Evolutionary conservation across 495 filamentous ascomycete species (phyloP), one percentile per base, ranked within the genome.

Genomic region (Aspergillus kassunensis): DNA sequence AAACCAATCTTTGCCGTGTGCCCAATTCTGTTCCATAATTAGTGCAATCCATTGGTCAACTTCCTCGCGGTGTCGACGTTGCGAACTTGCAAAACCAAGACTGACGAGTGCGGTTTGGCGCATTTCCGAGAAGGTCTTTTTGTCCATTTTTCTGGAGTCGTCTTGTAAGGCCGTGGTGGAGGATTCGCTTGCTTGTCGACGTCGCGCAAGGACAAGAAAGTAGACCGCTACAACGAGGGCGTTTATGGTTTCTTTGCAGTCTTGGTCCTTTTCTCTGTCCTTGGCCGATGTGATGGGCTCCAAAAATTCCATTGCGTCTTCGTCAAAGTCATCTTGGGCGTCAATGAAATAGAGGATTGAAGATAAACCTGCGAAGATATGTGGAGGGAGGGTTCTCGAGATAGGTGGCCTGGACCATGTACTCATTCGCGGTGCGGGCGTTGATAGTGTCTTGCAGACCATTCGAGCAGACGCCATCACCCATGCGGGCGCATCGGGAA

Each of bases 1-100:
- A 39, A 82, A 88, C 87, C 87, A 91, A 54, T 87, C 85, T 49
- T 80, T 71, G 49, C 63, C 67, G 29, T 82, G 73, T 30, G 82
- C 76, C 86, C 86, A 91, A 12, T 71, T 70, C 11, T 77, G 72
- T 37, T 77, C 67, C 53, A 73, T 77, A 25, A 86, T 74, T 44
- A 80, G 59, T 29, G 76, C 58, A 54, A 85, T 78, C 62, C 85
- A 85, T 6, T 67, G 60, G 48, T 86, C 79, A 10, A 89, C 74
- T 47, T 86, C 79, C 39, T 74, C 74, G 11, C 73, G 62, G 55
- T 76, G 71, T 18, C 60, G 55, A 29, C 65, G 58, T 33, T 70
- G 67, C 0, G 60, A 40, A 0, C 69, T n/a, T n/a, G n/a, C 62
- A 2, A 76, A 60, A 10, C 68, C 66, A 31, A 74, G 57, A 41